phyloP scores from a whole-genome alignment of 306 rosid genomes.

The Cucumis hystrix region DNA sequence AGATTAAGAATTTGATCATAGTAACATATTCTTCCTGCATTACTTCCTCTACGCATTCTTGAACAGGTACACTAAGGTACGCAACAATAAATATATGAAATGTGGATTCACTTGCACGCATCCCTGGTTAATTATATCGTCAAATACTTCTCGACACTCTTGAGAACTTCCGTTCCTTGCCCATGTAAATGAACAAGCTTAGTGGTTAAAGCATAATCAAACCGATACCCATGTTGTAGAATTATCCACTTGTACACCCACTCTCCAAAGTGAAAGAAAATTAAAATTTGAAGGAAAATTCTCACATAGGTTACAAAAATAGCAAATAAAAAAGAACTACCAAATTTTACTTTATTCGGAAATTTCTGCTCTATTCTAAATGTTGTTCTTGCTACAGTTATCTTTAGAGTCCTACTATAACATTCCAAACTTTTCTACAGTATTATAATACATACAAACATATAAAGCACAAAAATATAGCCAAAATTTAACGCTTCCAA shows the following conservation, averaged over 20 bases:
- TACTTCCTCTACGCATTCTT: constrained; percentile 85
- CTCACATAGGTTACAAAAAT: background rate
- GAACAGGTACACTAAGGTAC: constrained; percentile 61
- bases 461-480: background rate
- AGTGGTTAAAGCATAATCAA: constrained; percentile 81
- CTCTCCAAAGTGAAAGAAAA: background rate
- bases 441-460: background rate
- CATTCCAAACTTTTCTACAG: background rate
- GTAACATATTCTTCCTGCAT: background rate
- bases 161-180: constrained; percentile 70
- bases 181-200: constrained; percentile 80
- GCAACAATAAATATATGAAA: constrained; percentile 82
- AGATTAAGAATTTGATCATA: no score
- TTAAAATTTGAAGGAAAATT: background rate
- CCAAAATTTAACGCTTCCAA: background rate
- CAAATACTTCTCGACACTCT: constrained; percentile 81
- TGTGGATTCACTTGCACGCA: constrained; percentile 78
- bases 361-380: background rate
- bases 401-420: background rate
- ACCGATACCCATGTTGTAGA: constrained; percentile 65
- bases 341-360: background rate
- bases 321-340: background rate
- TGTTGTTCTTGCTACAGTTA: background rate
- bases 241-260: constrained; percentile 97
- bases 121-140: constrained; percentile 81